Percentiles rank a stretch among this genome's conserved stretches.
These are phyloP conservation scores for Sphenostylis stenocarpa DNA, from an alignment of 306 rosid species.

Conservation along the genomic window DNA sequence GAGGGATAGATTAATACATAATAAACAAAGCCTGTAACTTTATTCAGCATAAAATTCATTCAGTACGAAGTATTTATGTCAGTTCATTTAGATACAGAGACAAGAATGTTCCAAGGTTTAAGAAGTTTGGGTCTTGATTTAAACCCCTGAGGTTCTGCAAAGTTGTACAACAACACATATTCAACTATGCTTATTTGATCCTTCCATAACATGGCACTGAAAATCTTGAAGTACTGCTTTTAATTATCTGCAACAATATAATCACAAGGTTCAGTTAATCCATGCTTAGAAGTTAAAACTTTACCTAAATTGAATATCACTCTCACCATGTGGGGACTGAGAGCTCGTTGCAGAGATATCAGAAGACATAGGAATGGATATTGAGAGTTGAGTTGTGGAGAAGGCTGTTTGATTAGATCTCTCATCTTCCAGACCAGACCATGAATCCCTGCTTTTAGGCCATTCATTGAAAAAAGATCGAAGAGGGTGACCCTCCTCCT, in stretches of 20 bases:
- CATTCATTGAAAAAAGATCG: constrained; percentile 46
- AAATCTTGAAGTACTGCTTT: constrained; percentile 18
- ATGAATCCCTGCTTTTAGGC: constrained; percentile 42
- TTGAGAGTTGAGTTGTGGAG: constrained; percentile 47
- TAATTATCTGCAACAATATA: constrained; percentile 33
- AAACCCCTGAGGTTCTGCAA: constrained; percentile 14
- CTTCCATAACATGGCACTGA: constrained; percentile 27
- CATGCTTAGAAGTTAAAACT: constrained; percentile 15
- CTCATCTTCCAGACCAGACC: constrained; percentile 41
- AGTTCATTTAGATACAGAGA: constrained; percentile 26
- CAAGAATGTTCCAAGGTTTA: constrained; percentile 23
- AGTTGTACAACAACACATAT: constrained; percentile 23
- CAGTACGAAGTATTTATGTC: constrained; percentile 8
- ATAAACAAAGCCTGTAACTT: constrained; percentile 18
- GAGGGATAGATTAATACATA: not conserved
- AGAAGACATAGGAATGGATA: constrained; percentile 46
- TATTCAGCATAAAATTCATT: constrained; percentile 23
- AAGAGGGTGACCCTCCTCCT: constrained; percentile 39
- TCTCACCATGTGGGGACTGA: constrained; percentile 42
- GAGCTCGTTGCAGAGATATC: constrained; percentile 42
- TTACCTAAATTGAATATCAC: constrained; percentile 27
- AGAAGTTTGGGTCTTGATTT: constrained; percentile 23
- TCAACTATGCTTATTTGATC: constrained; percentile 14
- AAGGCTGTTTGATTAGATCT: constrained; percentile 41
- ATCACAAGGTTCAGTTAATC: constrained; percentile 19